Evolutionary conservation across 2,329 filamentous ascomycete species (phyloP), one percentile per base, ranked within the genome.

Genomic region (Grosmannia clavigera): DNA sequence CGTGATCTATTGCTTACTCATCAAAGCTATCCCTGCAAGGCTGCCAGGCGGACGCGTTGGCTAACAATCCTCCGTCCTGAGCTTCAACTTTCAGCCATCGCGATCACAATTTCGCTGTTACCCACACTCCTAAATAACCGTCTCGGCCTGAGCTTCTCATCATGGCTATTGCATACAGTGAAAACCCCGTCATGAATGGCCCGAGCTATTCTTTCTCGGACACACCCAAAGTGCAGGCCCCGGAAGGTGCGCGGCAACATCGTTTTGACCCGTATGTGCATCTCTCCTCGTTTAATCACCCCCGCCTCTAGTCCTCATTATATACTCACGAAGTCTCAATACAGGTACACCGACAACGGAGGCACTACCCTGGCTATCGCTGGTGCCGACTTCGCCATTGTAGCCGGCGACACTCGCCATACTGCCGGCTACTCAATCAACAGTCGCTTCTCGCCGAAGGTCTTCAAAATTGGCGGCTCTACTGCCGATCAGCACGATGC

Each of bases 401-500:
- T 99, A 73, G 94, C 94, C 53, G 94, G 95, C 75, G 94, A 99
- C 78, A 99, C 94, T 68, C 89, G 94, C 72, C 90, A 90, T 70
- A 96, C 92, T 60, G 88, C 89, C 65, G 94, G 95, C 71, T 99
- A 96, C 84, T 96, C 88, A 81, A 99, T 99, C 86, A 96, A 99
- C 84, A 92, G 92, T 62, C 88, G 94, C 69, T 92, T 89, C 79
- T 83, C 87, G 62, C 94, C 94, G 61, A 99, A 99, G 77, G 88
- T 99, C 64, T 99, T 96, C 83, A 91, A 89, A 76, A 95, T 99
- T 67, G 94, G 95, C 62, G 94, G 92, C 59, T 90, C 92, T 62
- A 92, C 88, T 51, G 84, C 90, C 58, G 86, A 90, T 60, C 90
- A 95, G 72, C 84, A 88, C 63, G 90, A 92, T 67, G 88, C 90